Evolutionary conservation across 345 rosid species (phyloP), one percentile per base, ranked within the genome.

Genomic region (Combretum micranthum): DNA sequence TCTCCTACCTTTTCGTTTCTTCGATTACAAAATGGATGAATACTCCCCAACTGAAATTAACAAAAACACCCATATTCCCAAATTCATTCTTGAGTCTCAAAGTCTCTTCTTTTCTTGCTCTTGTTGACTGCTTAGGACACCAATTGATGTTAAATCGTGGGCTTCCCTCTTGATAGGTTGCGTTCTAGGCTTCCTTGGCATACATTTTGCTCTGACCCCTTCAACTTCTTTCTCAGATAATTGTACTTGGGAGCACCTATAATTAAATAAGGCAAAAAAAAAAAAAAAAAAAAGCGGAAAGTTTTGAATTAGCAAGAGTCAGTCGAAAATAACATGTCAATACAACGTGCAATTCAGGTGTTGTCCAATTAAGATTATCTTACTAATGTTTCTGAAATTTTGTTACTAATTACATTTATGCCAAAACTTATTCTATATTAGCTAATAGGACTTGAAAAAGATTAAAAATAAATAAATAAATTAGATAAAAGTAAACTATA

Each of bases 161-260:
- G 20, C 21, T 3, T 64, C 57, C 51, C 25, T 57, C 48, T 44
- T 56, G 15, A 52, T 15, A 16, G 64, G 43, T 46, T 37, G 39
- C 12, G 50, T 39, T 53, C 52, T 59, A n/a, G 50, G 49, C 59
- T 52, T 69, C n/a, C 65, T 64, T 2, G 74, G 74, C 43, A 60
- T 60, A 57, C 74, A 70, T 52, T 54, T 70, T 20, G 69, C 62
- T 32, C 69, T 62, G 13, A 50, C 69, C 15, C 62, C 69, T 20
- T 69, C 73, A 1, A 25, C 18, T 56, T 64, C 65, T 47, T 50
- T 47, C 57, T 47, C 74, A 20, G 42, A 62, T 59, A 60, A 15
- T 18, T 64, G 59, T 55, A 61, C 16, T 62, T 56, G 52, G 51
- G 66, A 70, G 62, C 66, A 60, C 23, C 74, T 64, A 59, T 42